A percentile compares a stretch with the other conserved stretches of the same genome.
Conservation (phyloP, 306 rosid species). For the Cucumis sativus region Cucumber_9930_V3 NC_026657.2:34591001-34591500, state of each 20-base stretch:
- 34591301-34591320: background rate
- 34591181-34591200: background rate
- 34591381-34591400: constrained; percentile 44
- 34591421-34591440: constrained; percentile 46
- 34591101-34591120: background rate
- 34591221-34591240: background rate
- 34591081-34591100: background rate
- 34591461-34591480: background rate
- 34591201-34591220: background rate
- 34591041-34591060: background rate
- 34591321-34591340: constrained; percentile 43
- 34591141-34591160: background rate
- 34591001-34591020: constrained; percentile 7
- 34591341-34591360: constrained; percentile 36
- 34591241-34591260: background rate
- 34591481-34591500: background rate
- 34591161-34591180: background rate
- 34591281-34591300: background rate
- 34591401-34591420: constrained; percentile 45
- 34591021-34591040: background rate
- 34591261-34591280: background rate
- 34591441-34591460: constrained; percentile 33
- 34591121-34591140: background rate
- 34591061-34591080: background rate
- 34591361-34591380: constrained; percentile 34